Base-by-base conservation (phyloP, 2,329 filamentous ascomycete species). In the Exophiala sp. region DNA sequence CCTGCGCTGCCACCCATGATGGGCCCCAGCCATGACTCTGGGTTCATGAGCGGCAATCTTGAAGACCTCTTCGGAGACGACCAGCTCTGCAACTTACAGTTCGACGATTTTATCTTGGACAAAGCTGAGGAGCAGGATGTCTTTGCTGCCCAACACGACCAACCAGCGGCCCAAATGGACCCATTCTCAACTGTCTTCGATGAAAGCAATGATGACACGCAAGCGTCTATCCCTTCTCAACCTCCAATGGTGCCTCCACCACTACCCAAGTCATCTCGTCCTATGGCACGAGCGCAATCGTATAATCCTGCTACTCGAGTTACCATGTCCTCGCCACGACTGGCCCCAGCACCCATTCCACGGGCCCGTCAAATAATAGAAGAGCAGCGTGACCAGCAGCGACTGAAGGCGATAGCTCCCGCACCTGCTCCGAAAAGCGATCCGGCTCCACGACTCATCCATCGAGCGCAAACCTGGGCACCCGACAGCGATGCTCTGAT, bases 1-100 rank as follows among this genome's bases (percentile, higher is more conserved):
- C 94, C 92, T 2, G 79, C 84, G 40, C 77, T 91, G 46, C 83
- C 85, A 48, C 78, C 59, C 4, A 39, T 58, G 44, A 77, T 85
- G 59, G 77, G 78, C 6, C 65, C 72, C 66, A 63, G 73, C 64
- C 75, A 75, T 14, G 89, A 95, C 66, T 91, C 89, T 11, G 89
- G 88, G 1, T 95, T 95, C 65, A 88, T 91, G 81, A 94, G 88
- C 66, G 87, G 87, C n/a, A 81, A 84, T 5, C 69, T 87, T 12
- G 81, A 87, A n/a, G 61, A 59, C 34, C 41, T 62, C 10, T 62
- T 65, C 39, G 60, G 57, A 32, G 60, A 63, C 32, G 45, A 58
- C 34, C 50, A 52, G 12, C 43, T 59, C 21, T 29, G 24, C 24
- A 29, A 29, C 24, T 38, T 64, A 34, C 57, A 61, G 4, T 63